phyloP scores from a whole-genome alignment of 2,329 filamentous ascomycete species.

The Talaromyces verruculosus region DNA sequence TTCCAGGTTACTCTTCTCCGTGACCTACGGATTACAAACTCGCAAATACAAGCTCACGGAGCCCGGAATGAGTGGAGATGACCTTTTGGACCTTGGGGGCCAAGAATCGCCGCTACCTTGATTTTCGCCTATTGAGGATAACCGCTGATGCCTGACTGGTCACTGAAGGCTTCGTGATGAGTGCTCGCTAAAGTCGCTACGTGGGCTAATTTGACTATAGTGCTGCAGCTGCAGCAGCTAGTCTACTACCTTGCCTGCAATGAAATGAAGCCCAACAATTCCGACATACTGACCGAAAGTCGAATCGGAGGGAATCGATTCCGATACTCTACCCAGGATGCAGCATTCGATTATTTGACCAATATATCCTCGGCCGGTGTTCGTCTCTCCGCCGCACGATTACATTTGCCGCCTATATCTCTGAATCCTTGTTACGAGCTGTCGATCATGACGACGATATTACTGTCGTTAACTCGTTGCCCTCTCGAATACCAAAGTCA shows the following conservation, averaged over 20 bases:
- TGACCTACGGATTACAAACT: not conserved
- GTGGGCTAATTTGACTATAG: not conserved
- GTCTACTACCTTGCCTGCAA: not conserved
- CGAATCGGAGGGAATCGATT: not conserved
- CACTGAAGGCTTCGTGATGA: not conserved
- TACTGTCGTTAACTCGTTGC: not conserved
- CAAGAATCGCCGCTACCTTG: not conserved
- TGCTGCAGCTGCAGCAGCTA: not conserved
- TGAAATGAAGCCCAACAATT: not conserved
- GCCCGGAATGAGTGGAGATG: slow-evolving; percentile 6
- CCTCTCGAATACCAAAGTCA: not conserved
- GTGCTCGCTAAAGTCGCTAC: not conserved
- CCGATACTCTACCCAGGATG: not conserved
- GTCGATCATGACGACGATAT: not conserved
- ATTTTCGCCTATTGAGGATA: not conserved
- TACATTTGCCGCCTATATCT: not conserved
- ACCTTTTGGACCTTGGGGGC: not conserved
- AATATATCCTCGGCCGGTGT: not conserved
- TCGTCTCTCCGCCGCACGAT: not conserved
- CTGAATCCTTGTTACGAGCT: not conserved
- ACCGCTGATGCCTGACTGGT: not conserved
- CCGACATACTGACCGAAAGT: not conserved
- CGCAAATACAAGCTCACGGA: slow-evolving; percentile 1
- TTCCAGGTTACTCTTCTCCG: not conserved
- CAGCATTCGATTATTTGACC: not conserved